Evolutionary conservation across 768 basidiomycete species (phyloP), one percentile per base, ranked within the genome.

Genomic region (Amylocystis lapponica): DNA sequence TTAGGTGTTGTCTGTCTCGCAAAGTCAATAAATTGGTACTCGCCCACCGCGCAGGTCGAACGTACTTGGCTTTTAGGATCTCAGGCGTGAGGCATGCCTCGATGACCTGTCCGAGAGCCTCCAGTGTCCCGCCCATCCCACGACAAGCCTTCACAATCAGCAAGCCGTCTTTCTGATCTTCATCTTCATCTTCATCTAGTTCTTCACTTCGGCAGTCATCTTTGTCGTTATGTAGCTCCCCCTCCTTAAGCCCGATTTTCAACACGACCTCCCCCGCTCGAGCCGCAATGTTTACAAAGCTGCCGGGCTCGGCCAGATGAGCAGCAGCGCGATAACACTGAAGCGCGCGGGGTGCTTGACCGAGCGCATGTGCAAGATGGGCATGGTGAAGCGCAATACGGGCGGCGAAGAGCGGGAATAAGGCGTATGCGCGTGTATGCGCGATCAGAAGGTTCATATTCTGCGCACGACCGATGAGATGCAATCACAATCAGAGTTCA

Each of bases 311-410:
- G 43, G 69, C 65, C 0, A 85, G 62, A 36, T 67, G 61, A 4
- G 75, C 76, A 3, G 85, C 82, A 4, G 82, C 72, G 31, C 66
- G 68, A 58, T 88, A 90, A 43, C 81, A 83, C 27, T 70, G 65
- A 36, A 69, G 52, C 14, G 87, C 86, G 2, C 76, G 70, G 10
- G 68, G 66, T 0, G 65, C 57, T 7, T 75, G 67, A 1, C 78
- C 76, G 4, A 76, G 61, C 2, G 83, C 76, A 56, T 90, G 86
- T 4, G 83, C 80, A 22, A 89, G 74, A 47, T 90, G 84, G 0
- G 79, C 86, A 40, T 85, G 74, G 45, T 81, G 73, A 6, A 89
- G 67, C 5, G 81, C 71, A 10, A 87, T 77, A 4, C 82, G 76
- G 1, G 80, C 71, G 2, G 78, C 67, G 53, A 80, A 87, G 0